Evolutionary conservation across 257 asterid genomes (phyloP), one percentile per base, ranked within the genome.

Genomic region (Lavandula angustifolia): DNA sequence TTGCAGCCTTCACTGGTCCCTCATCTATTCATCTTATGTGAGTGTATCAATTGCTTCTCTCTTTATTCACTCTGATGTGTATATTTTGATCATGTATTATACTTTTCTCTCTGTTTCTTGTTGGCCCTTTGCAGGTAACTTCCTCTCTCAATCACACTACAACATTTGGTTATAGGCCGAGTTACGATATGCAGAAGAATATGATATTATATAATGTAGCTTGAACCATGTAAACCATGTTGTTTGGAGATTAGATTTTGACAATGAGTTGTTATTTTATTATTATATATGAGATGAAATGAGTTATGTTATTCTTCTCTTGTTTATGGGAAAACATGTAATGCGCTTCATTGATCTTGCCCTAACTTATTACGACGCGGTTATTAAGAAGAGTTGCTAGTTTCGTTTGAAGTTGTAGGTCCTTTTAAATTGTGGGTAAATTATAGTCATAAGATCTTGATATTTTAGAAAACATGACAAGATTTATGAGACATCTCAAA

Each of bases 1-100:
- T 90, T 14, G 97, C 97, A 70, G 99, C 99, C 64, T 73, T 79
- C 72, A 77, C 95, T 29, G 92, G 94, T 27, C 99, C 99, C 76
- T 85, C 97, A 31, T 68, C 96, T 17, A 82, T 87, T 66, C 99
- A 83, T 84, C 85, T 94, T 64, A 82, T 85, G 99, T 94, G 74
- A 85, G 78, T 50, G 47, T 67, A 40, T 53, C 51, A 5, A 1
- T 13, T 12, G 42, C 33, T 14, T n/a, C 16, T 57, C 49, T 57
- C 48, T 37, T 13, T 56, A n/a, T 9, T 56, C 3, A 34, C 43
- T 6, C 5, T 22, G 7, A 22, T 10, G 6, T 9, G 29, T 52
- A 6, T 27, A 29, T 52, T 10, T 11, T 29, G 17, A 52, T 7
- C 7, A 4, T 29, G 13, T 10, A 9, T 27, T n/a, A 22, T 22